Conservation (phyloP, 371 early-diverging fungal genomes). For the Apophysomyces ossiformis region DNA sequence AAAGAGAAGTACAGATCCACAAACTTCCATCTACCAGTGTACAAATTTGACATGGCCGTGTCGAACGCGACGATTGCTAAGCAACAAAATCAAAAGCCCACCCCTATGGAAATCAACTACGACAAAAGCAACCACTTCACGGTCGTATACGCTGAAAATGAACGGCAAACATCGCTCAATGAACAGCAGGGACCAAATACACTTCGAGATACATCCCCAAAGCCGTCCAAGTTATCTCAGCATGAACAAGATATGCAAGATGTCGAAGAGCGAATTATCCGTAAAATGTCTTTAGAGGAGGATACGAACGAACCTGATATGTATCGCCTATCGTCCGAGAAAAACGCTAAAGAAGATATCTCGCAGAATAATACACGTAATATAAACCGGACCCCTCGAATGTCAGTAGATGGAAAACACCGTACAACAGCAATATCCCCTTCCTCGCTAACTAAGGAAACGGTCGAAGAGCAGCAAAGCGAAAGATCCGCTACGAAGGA, state of each 20-base stretch:
- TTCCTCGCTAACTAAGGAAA: not conserved
- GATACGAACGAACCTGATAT: no score
- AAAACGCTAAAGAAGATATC: no score
- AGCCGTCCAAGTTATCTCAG: no score
- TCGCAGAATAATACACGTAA: no score
- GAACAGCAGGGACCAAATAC: not conserved
- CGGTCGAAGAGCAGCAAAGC: not conserved
- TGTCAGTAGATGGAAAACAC: no score
- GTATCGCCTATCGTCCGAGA: no score
- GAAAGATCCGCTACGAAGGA: not conserved
- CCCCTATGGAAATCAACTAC: not conserved
- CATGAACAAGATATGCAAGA: no score
- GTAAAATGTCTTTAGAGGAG: no score
- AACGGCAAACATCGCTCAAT: not conserved
- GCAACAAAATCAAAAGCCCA: conserved; percentile 1
- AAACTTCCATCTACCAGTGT: conserved; percentile 1
- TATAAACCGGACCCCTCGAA: not conserved
- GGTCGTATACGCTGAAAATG: not conserved
- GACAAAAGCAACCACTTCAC: not conserved
- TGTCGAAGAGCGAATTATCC: no score
- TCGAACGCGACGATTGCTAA: not conserved
- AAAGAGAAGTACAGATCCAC: not conserved
- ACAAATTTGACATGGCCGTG: conserved; percentile 6
- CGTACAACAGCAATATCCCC: no score
- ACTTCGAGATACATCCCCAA: no score